phyloP scores from a whole-genome alignment of 306 rosid genomes.

The Alnus glutinosa region DNA sequence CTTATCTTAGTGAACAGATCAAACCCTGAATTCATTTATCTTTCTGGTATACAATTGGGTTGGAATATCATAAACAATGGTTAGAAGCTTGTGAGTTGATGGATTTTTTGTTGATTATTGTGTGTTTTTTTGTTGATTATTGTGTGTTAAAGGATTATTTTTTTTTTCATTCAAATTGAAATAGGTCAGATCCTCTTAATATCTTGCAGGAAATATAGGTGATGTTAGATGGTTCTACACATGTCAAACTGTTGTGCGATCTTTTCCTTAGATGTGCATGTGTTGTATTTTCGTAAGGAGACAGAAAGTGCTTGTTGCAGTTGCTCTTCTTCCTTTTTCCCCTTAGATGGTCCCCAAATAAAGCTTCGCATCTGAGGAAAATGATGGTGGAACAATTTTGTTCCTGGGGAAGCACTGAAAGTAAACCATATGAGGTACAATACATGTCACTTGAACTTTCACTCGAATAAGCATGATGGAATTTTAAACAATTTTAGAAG shows the following conservation, averaged over 20 bases:
- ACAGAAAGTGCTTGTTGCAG: background rate
- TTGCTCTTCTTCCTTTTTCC: background rate
- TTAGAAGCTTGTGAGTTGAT: background rate
- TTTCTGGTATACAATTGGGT: no score
- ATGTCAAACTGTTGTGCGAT: background rate
- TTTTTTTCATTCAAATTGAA: background rate
- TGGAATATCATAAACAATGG: no score
- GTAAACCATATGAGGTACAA: slow-evolving; percentile 7
- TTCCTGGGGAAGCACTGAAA: background rate
- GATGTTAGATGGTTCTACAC: background rate
- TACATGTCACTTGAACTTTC: slow-evolving; percentile 4
- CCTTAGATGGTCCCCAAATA: background rate
- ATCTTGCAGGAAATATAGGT: background rate
- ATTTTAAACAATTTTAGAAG: background rate
- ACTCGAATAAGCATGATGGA: background rate
- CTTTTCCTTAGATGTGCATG: background rate
- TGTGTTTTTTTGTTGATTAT: background rate
- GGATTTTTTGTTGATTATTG: background rate
- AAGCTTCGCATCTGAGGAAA: background rate
- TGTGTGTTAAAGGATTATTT: background rate
- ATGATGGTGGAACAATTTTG: background rate
- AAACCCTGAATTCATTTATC: no score
- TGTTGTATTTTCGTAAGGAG: background rate
- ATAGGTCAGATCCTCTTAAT: background rate
- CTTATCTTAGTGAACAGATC: no score